These are phyloP conservation scores for Bipolaris gigantea DNA, from an alignment of 2,329 filamentous ascomycete species.

Conservation along the genomic window DNA sequence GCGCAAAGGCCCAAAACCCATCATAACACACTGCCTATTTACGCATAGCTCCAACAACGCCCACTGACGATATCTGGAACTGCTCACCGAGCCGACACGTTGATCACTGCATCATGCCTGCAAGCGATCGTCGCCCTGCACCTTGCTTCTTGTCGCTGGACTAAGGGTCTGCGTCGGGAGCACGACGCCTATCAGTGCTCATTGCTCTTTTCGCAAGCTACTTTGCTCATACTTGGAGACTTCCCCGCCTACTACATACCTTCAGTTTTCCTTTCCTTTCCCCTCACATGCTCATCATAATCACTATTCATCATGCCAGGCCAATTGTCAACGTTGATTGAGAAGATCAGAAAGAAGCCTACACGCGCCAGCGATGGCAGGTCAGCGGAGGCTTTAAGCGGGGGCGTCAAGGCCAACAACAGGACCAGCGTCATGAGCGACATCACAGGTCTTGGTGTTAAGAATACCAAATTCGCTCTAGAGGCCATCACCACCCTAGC, in stretches of 20 bases:
- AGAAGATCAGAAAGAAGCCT: slow-evolving; percentile 52
- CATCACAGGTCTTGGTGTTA: slow-evolving; percentile 57
- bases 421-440: slow-evolving; percentile 51
- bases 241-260: slow-evolving; percentile 2
- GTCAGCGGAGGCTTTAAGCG: slow-evolving; percentile 36
- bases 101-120: slow-evolving; percentile 20
- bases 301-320: slow-evolving; percentile 28
- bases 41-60: slow-evolving; percentile 8
- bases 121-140: slow-evolving; percentile 14
- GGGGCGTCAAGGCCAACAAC: slow-evolving; percentile 20
- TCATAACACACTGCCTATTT: slow-evolving; percentile 3
- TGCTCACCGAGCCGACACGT: slow-evolving; percentile 18
- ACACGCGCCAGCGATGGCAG: slow-evolving; percentile 53
- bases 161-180: slow-evolving; percentile 10
- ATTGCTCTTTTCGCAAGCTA: slow-evolving; percentile 3
- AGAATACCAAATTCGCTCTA: slow-evolving; percentile 46
- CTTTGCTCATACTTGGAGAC: slow-evolving; percentile 3
- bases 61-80: slow-evolving; percentile 6
- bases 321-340: slow-evolving; percentile 49
- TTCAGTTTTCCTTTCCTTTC: neutral
- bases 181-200: slow-evolving; percentile 9
- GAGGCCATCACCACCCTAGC: slow-evolving; percentile 66
- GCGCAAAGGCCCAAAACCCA: slow-evolving; percentile 8
- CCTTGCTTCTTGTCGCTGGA: slow-evolving; percentile 2
- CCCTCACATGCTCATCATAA: slow-evolving; percentile 1